Evolutionary conservation across 2,329 filamentous ascomycete genomes (phyloP), one percentile per base, ranked within the genome.

Genomic region (Didymellaceae sp.): DNA sequence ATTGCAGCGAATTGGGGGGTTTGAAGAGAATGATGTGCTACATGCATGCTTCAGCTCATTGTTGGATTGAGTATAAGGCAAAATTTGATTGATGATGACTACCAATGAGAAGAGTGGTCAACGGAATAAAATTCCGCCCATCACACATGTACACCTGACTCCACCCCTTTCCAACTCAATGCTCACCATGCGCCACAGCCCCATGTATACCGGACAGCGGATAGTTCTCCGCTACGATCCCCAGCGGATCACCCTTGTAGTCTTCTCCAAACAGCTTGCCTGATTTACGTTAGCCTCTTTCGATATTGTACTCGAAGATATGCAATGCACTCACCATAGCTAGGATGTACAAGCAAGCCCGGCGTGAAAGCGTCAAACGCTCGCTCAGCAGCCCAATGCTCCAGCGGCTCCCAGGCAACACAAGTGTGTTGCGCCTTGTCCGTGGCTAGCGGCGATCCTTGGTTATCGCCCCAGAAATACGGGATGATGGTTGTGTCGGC

Each of bases 321-420:
- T 32, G 3, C 8, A 6, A 9, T 32, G 30, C 10, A 17, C n/a
- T 41, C 30, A 41, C 38, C 38, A 9, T 30, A 41, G 13, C 22
- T 30, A 22, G 24, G 24, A 9, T 41, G 38, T 5, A 41, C 24
- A 14, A 41, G 38, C 24, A 41, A 16, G 13, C 38, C 38, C 5
- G 38, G 38, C 6, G 24, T 31, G 18, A 41, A 41, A 6, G 38
- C 38, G 25, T 41, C 26, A 25, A 41, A 41, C 8, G 38, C 18
- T 8, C 38, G 38, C 38, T 41, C 38, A 10, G 38, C 24, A 13
- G 38, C 38, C 38, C 38, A 41, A 13, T 41, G 38, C 38, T 41
- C 38, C 24, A 41, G 13, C 4, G 38, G 38, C 18, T 41, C 13
- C 38, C 38, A 41, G 2, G 38, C 38, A 11, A 41, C 38, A 30